Percentiles rank a stretch among this genome's conserved stretches.
Evolutionary conservation across 2,329 filamentous ascomycete species (phyloP).

Genomic region (Arthrocladium fulminans): DNA sequence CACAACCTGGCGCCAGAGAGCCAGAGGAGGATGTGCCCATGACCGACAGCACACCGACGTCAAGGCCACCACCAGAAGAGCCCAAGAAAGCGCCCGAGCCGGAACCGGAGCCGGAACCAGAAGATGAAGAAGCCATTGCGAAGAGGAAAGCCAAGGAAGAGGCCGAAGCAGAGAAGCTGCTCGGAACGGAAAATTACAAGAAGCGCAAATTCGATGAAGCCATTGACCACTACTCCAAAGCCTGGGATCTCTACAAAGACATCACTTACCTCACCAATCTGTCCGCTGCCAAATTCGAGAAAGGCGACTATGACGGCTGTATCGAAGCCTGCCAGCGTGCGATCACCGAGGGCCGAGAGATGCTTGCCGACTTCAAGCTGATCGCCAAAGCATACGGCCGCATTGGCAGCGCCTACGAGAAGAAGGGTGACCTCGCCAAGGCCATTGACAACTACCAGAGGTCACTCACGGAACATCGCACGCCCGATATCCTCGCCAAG

Average conservation of each 20-base stretch:
- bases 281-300: slow-evolving; percentile 88
- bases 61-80: slow-evolving; percentile 37
- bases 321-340: slow-evolving; percentile 84
- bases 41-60: slow-evolving; percentile 54
- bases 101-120: slow-evolving; percentile 56
- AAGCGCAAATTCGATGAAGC: slow-evolving; percentile 94
- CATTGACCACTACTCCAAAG: slow-evolving; percentile 87
- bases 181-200: slow-evolving; percentile 95
- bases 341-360: slow-evolving; percentile 76
- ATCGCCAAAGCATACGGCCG: slow-evolving; percentile 87
- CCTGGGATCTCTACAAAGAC: slow-evolving; percentile 91
- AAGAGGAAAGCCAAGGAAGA: slow-evolving; percentile 87
- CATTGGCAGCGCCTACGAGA: slow-evolving; percentile 91
- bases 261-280: slow-evolving; percentile 97
- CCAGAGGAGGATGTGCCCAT: slow-evolving; percentile 67
- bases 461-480: slow-evolving; percentile 92
- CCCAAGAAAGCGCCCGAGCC: slow-evolving; percentile 51
- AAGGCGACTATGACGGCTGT: slow-evolving; percentile 81
- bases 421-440: slow-evolving; percentile 65
- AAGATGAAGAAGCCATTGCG: slow-evolving; percentile 74
- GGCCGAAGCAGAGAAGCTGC: slow-evolving; percentile 87
- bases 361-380: slow-evolving; percentile 94
- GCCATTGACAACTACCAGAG: slow-evolving; percentile 88
- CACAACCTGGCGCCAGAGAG: slow-evolving; percentile 35
- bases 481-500: slow-evolving; percentile 86